phyloP scores from a whole-genome alignment of 768 basidiomycete genomes.

The Butyriboletus loyo region DNA sequence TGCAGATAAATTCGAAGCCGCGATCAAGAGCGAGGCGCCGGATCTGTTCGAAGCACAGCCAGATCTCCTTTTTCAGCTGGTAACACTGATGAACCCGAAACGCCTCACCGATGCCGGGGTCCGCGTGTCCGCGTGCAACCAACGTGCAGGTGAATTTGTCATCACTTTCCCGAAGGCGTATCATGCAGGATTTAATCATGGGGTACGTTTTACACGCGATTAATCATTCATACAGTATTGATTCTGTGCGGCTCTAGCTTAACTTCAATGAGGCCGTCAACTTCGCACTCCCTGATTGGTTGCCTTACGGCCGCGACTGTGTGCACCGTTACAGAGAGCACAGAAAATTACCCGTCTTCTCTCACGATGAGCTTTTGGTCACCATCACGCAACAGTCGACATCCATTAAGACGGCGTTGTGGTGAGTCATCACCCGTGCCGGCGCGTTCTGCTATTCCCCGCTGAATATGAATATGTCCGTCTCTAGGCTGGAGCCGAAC shows the following conservation, averaged over 20 bases:
- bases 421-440: slow-evolving; percentile 50
- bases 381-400: slow-evolving; percentile 97
- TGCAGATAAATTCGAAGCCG: slow-evolving; percentile 93
- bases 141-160: slow-evolving; percentile 96
- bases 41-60: slow-evolving; percentile 98
- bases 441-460: slow-evolving; percentile 17
- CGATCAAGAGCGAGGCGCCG: slow-evolving; percentile 92
- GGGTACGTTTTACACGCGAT: slow-evolving; percentile 55
- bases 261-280: slow-evolving; percentile 99
- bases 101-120: slow-evolving; percentile 85
- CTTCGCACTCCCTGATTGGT: slow-evolving; percentile 96
- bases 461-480: slow-evolving; percentile 21
- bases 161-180: slow-evolving; percentile 98
- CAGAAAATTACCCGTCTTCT: slow-evolving; percentile 93
- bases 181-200: slow-evolving; percentile 98
- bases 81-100: slow-evolving; percentile 95
- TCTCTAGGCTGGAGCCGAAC: slow-evolving; percentile 73
- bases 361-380: slow-evolving; percentile 93
- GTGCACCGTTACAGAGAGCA: slow-evolving; percentile 89
- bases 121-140: slow-evolving; percentile 90
- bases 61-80: slow-evolving; percentile 93
- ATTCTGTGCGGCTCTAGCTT: slow-evolving; percentile 51
- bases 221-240: slow-evolving; percentile 21
- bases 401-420: slow-evolving; percentile 88
- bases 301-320: slow-evolving; percentile 81